Evolutionary conservation across 1,284 basidiomycete species (phyloP).

Genomic region (Marasmius oreades): DNA sequence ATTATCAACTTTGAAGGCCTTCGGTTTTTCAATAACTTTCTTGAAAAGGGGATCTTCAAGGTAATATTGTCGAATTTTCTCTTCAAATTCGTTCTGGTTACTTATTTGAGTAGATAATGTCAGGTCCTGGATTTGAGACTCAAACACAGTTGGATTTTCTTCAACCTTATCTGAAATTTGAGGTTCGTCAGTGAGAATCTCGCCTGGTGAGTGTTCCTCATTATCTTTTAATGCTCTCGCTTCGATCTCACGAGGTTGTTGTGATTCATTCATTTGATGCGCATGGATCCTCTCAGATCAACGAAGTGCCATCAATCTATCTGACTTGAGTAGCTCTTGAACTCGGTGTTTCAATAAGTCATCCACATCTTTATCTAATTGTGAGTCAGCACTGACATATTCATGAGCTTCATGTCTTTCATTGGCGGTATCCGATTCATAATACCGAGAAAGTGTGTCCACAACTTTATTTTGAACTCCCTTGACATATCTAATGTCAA

Average conservation of each 20-base stretch:
- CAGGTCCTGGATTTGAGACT: too few species aligned
- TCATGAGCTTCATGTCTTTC: slow-evolving; percentile 18
- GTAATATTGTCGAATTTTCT: too few species aligned
- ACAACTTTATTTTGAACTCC: slow-evolving; percentile 30
- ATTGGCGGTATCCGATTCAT: slow-evolving; percentile 20
- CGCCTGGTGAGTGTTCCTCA: background rate
- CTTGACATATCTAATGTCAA: slow-evolving; percentile 28
- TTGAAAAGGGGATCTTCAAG: too few species aligned
- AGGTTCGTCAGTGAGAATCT: background rate
- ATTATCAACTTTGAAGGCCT: too few species aligned
- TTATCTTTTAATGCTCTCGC: background rate
- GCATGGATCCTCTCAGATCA: background rate
- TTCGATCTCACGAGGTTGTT: too few species aligned
- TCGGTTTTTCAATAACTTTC: too few species aligned
- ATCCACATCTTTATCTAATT: slow-evolving; percentile 25
- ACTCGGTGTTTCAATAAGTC: slow-evolving; percentile 20
- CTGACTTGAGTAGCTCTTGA: background rate
- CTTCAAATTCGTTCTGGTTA: too few species aligned
- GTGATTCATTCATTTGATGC: background rate
- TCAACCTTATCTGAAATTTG: background rate
- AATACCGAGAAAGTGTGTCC: slow-evolving; percentile 31
- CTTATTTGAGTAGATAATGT: too few species aligned
- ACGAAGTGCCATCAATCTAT: background rate
- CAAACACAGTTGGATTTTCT: too few species aligned
- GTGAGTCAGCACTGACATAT: slow-evolving; percentile 24